Evolutionary conservation across 2,329 filamentous ascomycete genomes (phyloP).

Genomic region (Drechslerella dactyloides): DNA sequence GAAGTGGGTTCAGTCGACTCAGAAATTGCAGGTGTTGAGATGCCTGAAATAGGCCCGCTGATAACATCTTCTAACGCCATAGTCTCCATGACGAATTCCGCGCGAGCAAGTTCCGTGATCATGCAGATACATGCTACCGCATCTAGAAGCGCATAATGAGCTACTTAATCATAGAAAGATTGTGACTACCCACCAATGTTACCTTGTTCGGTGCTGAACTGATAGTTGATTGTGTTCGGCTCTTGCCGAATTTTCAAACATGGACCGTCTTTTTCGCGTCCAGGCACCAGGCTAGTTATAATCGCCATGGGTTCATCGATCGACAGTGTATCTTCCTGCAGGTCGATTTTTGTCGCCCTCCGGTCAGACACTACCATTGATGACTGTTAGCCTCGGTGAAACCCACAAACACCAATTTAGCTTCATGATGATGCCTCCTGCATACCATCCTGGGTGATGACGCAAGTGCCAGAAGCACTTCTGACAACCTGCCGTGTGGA

Average conservation of each 20-base stretch:
- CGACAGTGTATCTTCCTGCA: constrained; percentile 30
- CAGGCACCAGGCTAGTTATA: constrained; percentile 23
- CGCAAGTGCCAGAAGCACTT: constrained; percentile 27
- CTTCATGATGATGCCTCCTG: neutral
- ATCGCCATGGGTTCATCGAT: constrained; percentile 46
- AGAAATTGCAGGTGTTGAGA: constrained; percentile 15
- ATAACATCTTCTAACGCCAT: constrained; percentile 43
- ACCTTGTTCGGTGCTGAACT: constrained; percentile 44
- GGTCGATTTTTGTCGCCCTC: constrained; percentile 33
- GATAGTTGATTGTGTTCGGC: constrained; percentile 41
- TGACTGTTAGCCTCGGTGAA: neutral
- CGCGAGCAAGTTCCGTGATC: constrained; percentile 38
- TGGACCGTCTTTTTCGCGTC: constrained; percentile 39
- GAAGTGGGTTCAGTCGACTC: constrained; percentile 18
- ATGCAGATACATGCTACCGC: constrained; percentile 46
- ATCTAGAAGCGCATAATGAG: constrained; percentile 13
- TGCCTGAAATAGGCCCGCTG: constrained; percentile 15
- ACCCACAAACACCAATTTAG: too few species aligned
- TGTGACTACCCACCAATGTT: neutral
- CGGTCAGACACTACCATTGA: constrained; percentile 30
- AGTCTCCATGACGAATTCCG: constrained; percentile 40
- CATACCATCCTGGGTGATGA: constrained; percentile 44
- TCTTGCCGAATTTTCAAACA: constrained; percentile 41
- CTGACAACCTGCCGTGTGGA: constrained; percentile 34
- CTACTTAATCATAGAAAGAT: neutral